Evolutionary conservation across 2,329 filamentous ascomycete species (phyloP), one percentile per base, ranked within the genome.

Genomic region (Aureobasidium pullulans): DNA sequence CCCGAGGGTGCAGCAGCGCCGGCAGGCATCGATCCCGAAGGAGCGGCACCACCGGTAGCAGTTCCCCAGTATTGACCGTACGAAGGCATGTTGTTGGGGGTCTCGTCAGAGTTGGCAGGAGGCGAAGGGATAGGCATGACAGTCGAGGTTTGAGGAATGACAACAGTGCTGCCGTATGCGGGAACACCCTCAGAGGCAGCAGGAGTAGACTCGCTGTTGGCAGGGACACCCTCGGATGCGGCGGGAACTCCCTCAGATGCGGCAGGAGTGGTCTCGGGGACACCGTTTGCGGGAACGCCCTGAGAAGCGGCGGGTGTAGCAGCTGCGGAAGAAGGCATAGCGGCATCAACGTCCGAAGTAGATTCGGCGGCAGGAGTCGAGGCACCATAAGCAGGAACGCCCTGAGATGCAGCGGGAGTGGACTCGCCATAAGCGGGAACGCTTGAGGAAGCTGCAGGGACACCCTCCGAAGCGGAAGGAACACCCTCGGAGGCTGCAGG

Each of bases 21-120:
- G 6, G 53, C 40, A 23, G 54, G 43, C 42, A 47, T 32, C n/a
- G 52, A 46, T 6, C n/a, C 44, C 15, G 28, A 31, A 15, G 54
- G 44, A 32, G 54, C 34, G 40, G 42, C 16, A 32, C 40, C 53
- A 16, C 50, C 50, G 9, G 40, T 19, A 6, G 52, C 39, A 19
- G 54, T 57, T 32, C 54, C 54, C 54, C 54, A 57, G 54, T 48
- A 57, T 16, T 57, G 54, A 10, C 54, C 54, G 54, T 16, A 57
- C 4, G 54, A 57, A 16, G 54, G 54, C 54, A 57, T 57, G 34
- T 48, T 57, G 54, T 57, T 57, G n/a, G 54, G 54, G 6, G 43
- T 57, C 15, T 57, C 54, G 19, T 57, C 36, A 10, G 54, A 31
- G 54, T 48, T 48, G 34, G 54, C 19, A n/a, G 54, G 54, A 32